Evolutionary conservation across 306 rosid species (phyloP).

Genomic region (Alnus rubra): DNA sequence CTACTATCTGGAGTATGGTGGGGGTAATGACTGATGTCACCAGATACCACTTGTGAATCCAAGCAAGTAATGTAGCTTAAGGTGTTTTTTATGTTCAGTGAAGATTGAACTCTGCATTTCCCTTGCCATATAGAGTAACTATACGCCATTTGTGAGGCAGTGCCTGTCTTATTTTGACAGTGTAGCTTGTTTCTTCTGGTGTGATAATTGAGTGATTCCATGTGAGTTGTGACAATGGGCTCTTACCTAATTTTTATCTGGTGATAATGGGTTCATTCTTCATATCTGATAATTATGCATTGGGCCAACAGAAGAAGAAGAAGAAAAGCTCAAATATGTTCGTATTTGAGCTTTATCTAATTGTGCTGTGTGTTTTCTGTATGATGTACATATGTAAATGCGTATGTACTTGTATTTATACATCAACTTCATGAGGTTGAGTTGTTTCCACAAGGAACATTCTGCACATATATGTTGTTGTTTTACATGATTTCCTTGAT

Average conservation of each 20-base stretch:
- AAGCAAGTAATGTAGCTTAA: neutral
- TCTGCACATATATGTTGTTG: neutral
- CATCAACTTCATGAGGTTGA: neutral
- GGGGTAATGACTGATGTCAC: neutral
- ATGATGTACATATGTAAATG: neutral
- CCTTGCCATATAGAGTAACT: neutral
- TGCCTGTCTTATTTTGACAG: neutral
- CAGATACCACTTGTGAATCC: neutral
- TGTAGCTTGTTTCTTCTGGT: neutral
- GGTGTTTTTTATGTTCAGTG: neutral
- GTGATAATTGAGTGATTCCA: neutral
- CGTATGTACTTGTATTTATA: neutral
- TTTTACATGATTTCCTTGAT: conserved; percentile 28
- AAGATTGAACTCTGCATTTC: neutral
- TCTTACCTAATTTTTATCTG: neutral
- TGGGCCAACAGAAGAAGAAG: neutral
- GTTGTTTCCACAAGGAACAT: neutral
- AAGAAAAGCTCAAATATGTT: neutral
- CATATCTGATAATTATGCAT: neutral
- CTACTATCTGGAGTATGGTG: neutral
- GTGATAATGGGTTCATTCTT: neutral
- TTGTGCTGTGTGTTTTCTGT: neutral
- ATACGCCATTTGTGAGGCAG: neutral
- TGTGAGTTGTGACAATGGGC: neutral
- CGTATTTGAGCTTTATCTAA: neutral